Base-by-base conservation (phyloP, 2,329 filamentous ascomycete species). In the Scytalidium sp. region DNA sequence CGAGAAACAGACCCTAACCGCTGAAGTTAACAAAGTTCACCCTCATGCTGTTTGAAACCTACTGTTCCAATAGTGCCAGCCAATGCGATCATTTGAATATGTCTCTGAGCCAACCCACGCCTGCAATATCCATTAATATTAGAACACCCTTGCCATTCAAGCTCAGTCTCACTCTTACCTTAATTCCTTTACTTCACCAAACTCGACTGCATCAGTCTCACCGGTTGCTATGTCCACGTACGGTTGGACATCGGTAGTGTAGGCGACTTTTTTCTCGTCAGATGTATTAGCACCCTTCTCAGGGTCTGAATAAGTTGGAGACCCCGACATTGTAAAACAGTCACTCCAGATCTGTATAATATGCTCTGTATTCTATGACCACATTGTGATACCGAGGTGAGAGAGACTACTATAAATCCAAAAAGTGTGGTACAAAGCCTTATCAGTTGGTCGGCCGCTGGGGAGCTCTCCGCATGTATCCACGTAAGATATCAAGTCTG, bases 1-100 rank as follows among this genome's bases (percentile, higher is more conserved):
- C 72, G 3, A 79, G 67, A 57, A 80, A 79, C 1, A 78, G 62
- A 43, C 75, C 75, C 57, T 52, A 22, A 60, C 45, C n/a, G n/a
- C n/a, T n/a, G n/a, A n/a, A n/a, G n/a, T n/a, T n/a, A n/a, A n/a
- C n/a, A n/a, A n/a, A n/a, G n/a, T n/a, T n/a, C n/a, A n/a, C n/a
- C n/a, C n/a, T n/a, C n/a, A n/a, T n/a, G n/a, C n/a, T 15, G 21
- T 32, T 41, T 22, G n/a, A 29, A 29, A 43, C 52, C 25, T 49
- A 59, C 56, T 8, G 76, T 79, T 17, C 74, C 74, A 52, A 73
- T 72, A 9, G 70, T 69, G n/a, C 71, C 71, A 3, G 70, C 70
- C 25, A 74, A 62, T 4, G 71, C 71, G 50, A 73, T 73, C 64
- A 73, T 69, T 43, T 69, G 71, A 60, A 61, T 59, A 60, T 74